Conservation (phyloP, 495 filamentous ascomycete species). For the Neurospora tetraspora region DNA sequence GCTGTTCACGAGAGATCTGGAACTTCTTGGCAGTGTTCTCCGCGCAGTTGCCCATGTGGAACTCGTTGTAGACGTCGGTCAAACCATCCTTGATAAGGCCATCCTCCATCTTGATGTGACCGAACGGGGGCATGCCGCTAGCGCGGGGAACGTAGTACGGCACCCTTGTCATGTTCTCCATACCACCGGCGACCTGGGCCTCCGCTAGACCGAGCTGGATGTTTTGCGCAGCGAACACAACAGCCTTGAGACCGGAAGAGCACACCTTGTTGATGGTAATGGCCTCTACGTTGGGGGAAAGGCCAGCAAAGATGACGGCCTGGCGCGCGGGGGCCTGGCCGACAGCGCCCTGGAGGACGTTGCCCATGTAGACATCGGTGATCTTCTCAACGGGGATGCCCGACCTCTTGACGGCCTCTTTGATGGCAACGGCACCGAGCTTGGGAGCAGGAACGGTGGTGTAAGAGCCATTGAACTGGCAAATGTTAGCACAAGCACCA, state of each 20-base stretch:
- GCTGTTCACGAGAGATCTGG: constrained; percentile 65
- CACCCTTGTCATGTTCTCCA: constrained; percentile 94
- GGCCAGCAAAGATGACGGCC: constrained; percentile 78
- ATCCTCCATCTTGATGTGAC: constrained; percentile 77
- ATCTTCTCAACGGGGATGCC: constrained; percentile 66
- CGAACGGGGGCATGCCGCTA: constrained; percentile 68
- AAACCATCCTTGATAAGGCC: constrained; percentile 91
- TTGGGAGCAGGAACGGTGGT: constrained; percentile 70
- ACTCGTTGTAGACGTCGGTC: constrained; percentile 92
- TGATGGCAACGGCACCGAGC: constrained; percentile 82
- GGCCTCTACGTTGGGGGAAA: constrained; percentile 67
- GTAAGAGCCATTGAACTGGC: constrained; percentile 86
- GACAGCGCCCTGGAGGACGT: constrained; percentile 75
- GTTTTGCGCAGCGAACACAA: constrained; percentile 81
- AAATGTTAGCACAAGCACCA: constrained; percentile 6
- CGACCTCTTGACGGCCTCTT: constrained; percentile 75
- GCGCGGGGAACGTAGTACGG: constrained; percentile 82
- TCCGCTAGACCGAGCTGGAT: constrained; percentile 84
- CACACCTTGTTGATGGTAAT: constrained; percentile 97
- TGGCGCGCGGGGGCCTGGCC: constrained; percentile 91
- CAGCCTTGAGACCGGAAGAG: constrained; percentile 86
- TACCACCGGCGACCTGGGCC: constrained; percentile 83
- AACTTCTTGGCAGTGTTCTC: constrained; percentile 89
- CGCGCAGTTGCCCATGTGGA: constrained; percentile 98
- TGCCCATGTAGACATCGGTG: constrained; percentile 91